A percentile compares a stretch with the other conserved stretches of the same genome.
These are phyloP conservation scores for Manihot esculenta DNA, from an alignment of 441 rosid species.

Conservation along the genomic window DNA sequence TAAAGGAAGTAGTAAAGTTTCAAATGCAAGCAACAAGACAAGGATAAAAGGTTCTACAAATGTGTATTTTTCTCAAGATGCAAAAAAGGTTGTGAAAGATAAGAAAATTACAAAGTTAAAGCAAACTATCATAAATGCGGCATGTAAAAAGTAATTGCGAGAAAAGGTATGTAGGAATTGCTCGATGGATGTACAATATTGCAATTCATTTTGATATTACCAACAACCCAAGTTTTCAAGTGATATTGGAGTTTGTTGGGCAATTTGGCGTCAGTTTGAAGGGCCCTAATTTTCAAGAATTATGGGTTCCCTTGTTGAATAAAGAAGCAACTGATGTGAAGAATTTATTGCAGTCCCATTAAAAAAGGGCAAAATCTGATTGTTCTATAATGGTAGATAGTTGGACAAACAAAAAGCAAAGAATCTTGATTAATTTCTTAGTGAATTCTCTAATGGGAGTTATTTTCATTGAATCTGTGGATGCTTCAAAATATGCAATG, in stretches of 20 bases:
- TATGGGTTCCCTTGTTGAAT: neutral
- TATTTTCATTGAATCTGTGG: neutral
- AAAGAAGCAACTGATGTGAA: neutral
- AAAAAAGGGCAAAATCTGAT: neutral
- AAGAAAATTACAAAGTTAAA: too few relatives aligned
- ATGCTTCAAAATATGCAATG: neutral
- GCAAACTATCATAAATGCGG: neutral
- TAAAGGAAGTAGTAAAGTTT: too few relatives aligned
- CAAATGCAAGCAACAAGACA: too few relatives aligned
- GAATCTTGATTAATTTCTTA: neutral
- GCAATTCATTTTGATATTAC: neutral
- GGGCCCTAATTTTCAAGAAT: neutral
- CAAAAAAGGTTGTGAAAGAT: neutral
- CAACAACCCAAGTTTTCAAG: neutral
- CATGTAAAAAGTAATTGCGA: neutral
- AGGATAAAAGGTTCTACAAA: too few relatives aligned
- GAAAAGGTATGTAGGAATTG: neutral
- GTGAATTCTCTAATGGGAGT: neutral
- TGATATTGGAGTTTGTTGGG: neutral
- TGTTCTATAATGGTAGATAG: neutral
- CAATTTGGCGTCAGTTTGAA: neutral
- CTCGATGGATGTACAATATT: neutral
- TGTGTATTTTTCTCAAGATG: too few relatives aligned
- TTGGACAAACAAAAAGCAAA: neutral
- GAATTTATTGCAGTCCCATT: neutral